These are phyloP conservation scores for Rhodofomes roseus DNA, from an alignment of 1,284 basidiomycete genomes.

Conservation along the genomic window DNA sequence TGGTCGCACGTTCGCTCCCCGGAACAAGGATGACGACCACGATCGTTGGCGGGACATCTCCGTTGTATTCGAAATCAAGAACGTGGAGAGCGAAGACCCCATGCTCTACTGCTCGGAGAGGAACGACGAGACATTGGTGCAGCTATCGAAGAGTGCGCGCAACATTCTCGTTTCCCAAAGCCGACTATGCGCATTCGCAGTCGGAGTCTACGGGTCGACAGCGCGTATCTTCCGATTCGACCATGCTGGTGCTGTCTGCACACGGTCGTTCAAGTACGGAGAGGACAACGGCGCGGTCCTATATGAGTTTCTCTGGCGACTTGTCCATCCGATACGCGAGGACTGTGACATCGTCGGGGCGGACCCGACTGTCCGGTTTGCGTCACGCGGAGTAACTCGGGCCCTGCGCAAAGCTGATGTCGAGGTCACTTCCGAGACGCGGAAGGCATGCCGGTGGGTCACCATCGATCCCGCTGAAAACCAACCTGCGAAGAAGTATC, in stretches of 20 bases:
- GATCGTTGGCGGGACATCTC: neutral
- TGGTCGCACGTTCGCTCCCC: too few species aligned
- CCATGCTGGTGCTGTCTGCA: slow-evolving; percentile 6
- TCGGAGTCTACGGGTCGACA: slow-evolving; percentile 13
- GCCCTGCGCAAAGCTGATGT: neutral
- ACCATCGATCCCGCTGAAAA: neutral
- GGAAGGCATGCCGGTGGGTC: neutral
- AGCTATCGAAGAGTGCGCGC: slow-evolving; percentile 9
- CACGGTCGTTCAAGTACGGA: neutral
- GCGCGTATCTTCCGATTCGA: slow-evolving; percentile 12
- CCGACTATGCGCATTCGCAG: slow-evolving; percentile 10
- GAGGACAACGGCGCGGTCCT: neutral
- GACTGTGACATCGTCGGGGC: neutral
- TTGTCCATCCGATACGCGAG: neutral
- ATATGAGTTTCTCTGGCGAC: neutral
- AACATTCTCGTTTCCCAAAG: slow-evolving; percentile 12
- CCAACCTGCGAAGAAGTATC: neutral
- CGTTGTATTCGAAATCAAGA: neutral
- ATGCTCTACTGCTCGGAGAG: neutral
- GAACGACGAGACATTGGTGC: slow-evolving; percentile 1
- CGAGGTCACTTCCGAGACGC: neutral
- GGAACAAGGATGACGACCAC: too few species aligned
- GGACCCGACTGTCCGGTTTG: neutral
- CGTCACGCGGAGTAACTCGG: too few species aligned
- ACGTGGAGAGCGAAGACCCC: neutral